phyloP scores from a whole-genome alignment of 192 early-diverging fungal species.

The Coemansia sp. region DNA sequence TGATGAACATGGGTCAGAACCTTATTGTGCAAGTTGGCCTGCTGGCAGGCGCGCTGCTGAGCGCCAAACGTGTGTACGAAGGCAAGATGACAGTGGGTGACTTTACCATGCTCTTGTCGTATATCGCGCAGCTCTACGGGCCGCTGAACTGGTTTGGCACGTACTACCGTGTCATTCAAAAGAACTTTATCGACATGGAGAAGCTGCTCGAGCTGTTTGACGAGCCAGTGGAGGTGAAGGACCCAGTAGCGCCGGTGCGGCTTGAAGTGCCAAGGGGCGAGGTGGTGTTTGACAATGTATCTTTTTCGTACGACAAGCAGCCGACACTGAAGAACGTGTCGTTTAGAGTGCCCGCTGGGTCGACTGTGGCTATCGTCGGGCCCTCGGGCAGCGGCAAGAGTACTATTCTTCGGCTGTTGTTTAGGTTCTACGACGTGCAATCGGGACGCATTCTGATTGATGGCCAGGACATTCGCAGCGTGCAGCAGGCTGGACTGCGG shows the following conservation, averaged over 20 bases:
- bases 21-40: conserved; percentile 83
- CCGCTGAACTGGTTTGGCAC: conserved; percentile 92
- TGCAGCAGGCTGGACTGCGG: conserved; percentile 60
- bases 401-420: conserved; percentile 75
- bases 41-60: conserved; percentile 75
- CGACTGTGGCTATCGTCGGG: conserved; percentile 52
- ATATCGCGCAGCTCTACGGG: conserved; percentile 85
- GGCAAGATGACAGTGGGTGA: conserved; percentile 73
- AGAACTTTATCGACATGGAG: conserved; percentile 96
- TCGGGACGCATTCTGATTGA: conserved; percentile 84
- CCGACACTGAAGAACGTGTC: conserved; percentile 45
- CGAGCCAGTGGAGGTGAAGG: conserved; percentile 49
- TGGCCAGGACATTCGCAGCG: conserved; percentile 71
- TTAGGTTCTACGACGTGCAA: conserved; percentile 88
- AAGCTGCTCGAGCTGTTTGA: conserved; percentile 84
- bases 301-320: conserved; percentile 66
- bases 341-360: conserved; percentile 49
- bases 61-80: conserved; percentile 76
- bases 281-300: conserved; percentile 63
- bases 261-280: conserved; percentile 52
- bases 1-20: conserved; percentile 88
- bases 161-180: conserved; percentile 91
- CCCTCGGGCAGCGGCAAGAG: conserved; percentile 69
- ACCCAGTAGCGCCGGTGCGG: conserved; percentile 23
- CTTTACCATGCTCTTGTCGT: conserved; percentile 86